Conservation (phyloP, 1,284 basidiomycete genomes). For the Chiua sp. region DNA sequence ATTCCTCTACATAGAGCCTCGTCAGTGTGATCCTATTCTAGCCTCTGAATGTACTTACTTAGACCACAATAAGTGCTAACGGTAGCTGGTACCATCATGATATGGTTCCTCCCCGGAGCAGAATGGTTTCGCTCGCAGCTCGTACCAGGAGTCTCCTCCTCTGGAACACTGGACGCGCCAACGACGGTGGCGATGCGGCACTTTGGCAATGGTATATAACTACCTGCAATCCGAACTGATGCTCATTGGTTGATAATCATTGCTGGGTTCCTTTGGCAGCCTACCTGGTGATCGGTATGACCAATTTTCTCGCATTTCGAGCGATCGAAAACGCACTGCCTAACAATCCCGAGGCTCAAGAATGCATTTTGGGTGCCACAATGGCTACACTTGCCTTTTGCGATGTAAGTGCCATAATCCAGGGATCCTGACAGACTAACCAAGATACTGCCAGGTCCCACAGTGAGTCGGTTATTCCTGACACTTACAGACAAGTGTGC, state of each 20-base stretch:
- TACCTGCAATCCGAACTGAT: background rate
- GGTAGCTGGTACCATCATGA: conserved; percentile 59
- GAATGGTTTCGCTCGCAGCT: conserved; percentile 76
- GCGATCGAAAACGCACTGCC: conserved; percentile 67
- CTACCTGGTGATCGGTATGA: conserved; percentile 68
- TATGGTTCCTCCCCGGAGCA: conserved; percentile 66
- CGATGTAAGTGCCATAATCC: conserved; percentile 56
- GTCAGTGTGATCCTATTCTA: conserved; percentile 42
- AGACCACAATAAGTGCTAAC: conserved; percentile 53
- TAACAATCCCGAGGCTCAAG: conserved; percentile 65
- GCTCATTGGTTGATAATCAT: background rate
- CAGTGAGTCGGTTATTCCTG: conserved; percentile 53
- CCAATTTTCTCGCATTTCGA: conserved; percentile 72
- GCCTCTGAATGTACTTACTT: conserved; percentile 1
- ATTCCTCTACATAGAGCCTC: conserved; percentile 73
- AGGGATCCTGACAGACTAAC: conserved; percentile 4
- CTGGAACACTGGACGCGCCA: conserved; percentile 50
- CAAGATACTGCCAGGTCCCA: conserved; percentile 40
- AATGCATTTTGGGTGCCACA: conserved; percentile 69
- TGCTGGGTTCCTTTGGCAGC: conserved; percentile 43
- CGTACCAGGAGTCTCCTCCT: conserved; percentile 49
- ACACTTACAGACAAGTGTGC: background rate
- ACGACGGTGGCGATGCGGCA: conserved; percentile 76
- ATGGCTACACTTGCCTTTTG: conserved; percentile 71
- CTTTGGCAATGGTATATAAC: conserved; percentile 64